Evolutionary conservation across 2,329 filamentous ascomycete species (phyloP), one percentile per base, ranked within the genome.

Genomic region (Aspergillus neotritici): DNA sequence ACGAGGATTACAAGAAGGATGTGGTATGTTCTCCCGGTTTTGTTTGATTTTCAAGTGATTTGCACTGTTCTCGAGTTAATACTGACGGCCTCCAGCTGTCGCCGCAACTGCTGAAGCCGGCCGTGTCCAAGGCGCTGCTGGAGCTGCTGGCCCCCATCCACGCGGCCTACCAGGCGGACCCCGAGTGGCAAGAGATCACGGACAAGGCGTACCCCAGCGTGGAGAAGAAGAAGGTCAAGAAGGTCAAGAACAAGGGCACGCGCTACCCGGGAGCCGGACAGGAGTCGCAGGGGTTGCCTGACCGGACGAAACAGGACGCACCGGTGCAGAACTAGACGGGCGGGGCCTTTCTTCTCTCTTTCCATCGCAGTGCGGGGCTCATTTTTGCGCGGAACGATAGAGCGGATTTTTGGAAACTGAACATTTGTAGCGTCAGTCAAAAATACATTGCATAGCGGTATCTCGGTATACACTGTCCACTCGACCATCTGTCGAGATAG

Each of bases 81-180:
- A 48, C 43, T 50, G 45, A 52, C 36, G 5, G 5, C 21, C 11
- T 42, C 25, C 51, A 83, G 77, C 77, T 95, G 49, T 88, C 86
- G 1, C 93, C 93, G 0, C 90, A 96, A 72, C 70, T 86, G 10
- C 74, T 97, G 40, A 97, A 98, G 73, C 78, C 83, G n/a, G 88
- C 87, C 9, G 82, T 94, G 5, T 78, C 85, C 4, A 76, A 80
- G 40, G 87, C 81, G 8, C 76, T 98, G 14, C 81, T 80, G 53
- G 74, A 78, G 31, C 77, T 97, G 10, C 75, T 95, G 44, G 80
- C 76, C 2, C 88, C 91, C 1, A 91, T 98, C 47, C 82, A 84
- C 52, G 76, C 73, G 3, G 83, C 83, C 5, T 97, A 80, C 70
- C 71, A 85, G 50, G 77, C 75, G 0, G 84, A 79, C 0, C 59